These are phyloP conservation scores for Cryptococcus floricola DNA, from an alignment of 1,284 basidiomycete species.

Conservation along the genomic window DNA sequence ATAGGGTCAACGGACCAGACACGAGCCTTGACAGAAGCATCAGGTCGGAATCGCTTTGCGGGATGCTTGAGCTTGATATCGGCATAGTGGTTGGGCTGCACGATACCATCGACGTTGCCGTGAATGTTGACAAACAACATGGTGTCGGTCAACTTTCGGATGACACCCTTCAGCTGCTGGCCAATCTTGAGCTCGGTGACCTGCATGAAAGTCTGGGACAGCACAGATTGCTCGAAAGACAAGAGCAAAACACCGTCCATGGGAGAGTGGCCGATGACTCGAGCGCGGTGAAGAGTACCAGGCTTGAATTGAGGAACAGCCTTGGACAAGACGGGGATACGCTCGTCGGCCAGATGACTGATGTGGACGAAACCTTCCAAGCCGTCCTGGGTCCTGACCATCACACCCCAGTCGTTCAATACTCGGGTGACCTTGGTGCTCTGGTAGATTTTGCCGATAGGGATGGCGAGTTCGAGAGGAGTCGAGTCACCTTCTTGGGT, in stretches of 20 bases:
- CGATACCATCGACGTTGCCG: conserved; percentile 82
- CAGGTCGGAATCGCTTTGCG: conserved; percentile 83
- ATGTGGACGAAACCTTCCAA: conserved; percentile 85
- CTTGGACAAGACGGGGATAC: conserved; percentile 67
- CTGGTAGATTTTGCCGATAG: conserved; percentile 69
- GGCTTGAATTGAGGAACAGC: conserved; percentile 73
- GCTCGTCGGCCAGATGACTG: conserved; percentile 88
- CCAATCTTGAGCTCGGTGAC: conserved; percentile 80
- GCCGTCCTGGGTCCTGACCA: conserved; percentile 62
- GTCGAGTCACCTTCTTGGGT: conserved; percentile 36
- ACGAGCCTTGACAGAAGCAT: conserved; percentile 73
- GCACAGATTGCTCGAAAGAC: conserved; percentile 73
- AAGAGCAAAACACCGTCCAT: conserved; percentile 88
- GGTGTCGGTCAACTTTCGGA: conserved; percentile 74
- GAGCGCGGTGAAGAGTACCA: conserved; percentile 74
- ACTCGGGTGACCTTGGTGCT: conserved; percentile 67
- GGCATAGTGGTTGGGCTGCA: conserved; percentile 94
- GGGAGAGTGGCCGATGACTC: conserved; percentile 81
- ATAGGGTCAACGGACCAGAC: conserved; percentile 81
- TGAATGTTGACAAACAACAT: conserved; percentile 80
- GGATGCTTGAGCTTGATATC: conserved; percentile 90
- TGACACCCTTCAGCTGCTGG: conserved; percentile 74
- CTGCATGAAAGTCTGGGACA: conserved; percentile 83
- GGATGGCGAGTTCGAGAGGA: conserved; percentile 59
- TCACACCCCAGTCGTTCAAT: conserved; percentile 75